phyloP scores from a whole-genome alignment of 257 asterid species.

The Primulina huaijiensis region DNA sequence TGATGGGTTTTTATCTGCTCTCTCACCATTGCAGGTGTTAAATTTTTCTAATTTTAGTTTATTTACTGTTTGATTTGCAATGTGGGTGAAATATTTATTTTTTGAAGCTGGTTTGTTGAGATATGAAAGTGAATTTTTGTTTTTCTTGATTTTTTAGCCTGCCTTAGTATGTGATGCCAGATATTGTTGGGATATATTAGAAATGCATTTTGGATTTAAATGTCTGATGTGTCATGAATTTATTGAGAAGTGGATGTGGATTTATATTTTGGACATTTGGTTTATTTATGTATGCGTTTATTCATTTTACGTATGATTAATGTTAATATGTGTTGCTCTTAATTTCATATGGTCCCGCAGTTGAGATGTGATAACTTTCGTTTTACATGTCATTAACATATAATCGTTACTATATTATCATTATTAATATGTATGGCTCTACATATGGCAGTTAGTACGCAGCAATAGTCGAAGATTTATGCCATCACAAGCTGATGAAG shows the following conservation, averaged over 20 bases:
- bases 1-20: constrained; percentile 78
- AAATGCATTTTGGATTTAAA: neutral
- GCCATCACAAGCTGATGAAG: constrained; percentile 94
- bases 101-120: constrained; percentile 15
- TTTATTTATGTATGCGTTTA: neutral
- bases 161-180: neutral
- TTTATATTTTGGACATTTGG: too few relatives aligned
- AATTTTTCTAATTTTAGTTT: neutral
- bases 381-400: neutral
- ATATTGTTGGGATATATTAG: neutral
- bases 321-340: neutral
- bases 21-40: constrained; percentile 73
- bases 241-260: neutral
- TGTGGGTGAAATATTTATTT: constrained; percentile 18
- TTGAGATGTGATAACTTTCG: neutral
- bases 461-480: constrained; percentile 88
- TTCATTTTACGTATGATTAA: neutral
- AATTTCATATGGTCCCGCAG: neutral
- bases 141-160: neutral
- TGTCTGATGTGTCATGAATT: neutral
- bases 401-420: constrained; percentile 14
- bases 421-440: constrained; percentile 18
- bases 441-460: constrained; percentile 75
- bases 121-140: constrained; percentile 8
- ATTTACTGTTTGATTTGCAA: constrained; percentile 6